Percentiles rank a stretch among this genome's conserved stretches.
These are phyloP conservation scores for Lotmaria passim DNA, from an alignment of 208 protist genomes.

Conservation along the genomic window DNA sequence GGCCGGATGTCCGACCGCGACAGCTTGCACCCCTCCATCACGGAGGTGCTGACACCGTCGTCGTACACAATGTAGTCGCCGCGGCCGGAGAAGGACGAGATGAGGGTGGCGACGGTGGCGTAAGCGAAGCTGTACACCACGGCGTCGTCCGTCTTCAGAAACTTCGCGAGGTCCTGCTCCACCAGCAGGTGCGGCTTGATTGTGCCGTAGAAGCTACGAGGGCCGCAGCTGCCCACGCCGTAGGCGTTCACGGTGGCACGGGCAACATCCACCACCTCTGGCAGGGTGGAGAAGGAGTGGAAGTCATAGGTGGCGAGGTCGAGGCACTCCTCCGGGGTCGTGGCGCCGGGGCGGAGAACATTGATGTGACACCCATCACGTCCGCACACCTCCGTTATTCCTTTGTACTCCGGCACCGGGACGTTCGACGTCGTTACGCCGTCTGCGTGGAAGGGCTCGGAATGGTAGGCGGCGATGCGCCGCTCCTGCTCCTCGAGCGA, in stretches of 20 bases:
- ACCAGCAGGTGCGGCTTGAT: slow-evolving; percentile 96
- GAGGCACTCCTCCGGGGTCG: slow-evolving; percentile 57
- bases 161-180: slow-evolving; percentile 91
- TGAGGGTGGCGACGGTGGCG: slow-evolving; percentile 94
- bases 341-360: slow-evolving; percentile 38
- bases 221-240: slow-evolving; percentile 97
- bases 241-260: slow-evolving; percentile 92
- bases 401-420: slow-evolving; percentile 42
- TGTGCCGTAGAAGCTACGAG: slow-evolving; percentile 97
- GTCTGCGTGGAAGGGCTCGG: slow-evolving; percentile 58
- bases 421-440: slow-evolving; percentile 50
- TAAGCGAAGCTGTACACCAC: slow-evolving; percentile 97
- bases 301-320: slow-evolving; percentile 95
- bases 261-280: slow-evolving; percentile 78
- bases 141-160: slow-evolving; percentile 86
- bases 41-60: slow-evolving; percentile 74
- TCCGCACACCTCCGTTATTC: slow-evolving; percentile 50
- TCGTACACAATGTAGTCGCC: slow-evolving; percentile 95
- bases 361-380: slow-evolving; percentile 69
- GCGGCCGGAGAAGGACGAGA: slow-evolving; percentile 93
- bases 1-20: slow-evolving; percentile 84
- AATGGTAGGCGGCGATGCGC: slow-evolving; percentile 70
- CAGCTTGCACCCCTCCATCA: slow-evolving; percentile 90
- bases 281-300: slow-evolving; percentile 92
- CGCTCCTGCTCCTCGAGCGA: slow-evolving; percentile 84